Base-by-base conservation (phyloP, 768 basidiomycete genomes). In the Termitomyces sp. region DNA sequence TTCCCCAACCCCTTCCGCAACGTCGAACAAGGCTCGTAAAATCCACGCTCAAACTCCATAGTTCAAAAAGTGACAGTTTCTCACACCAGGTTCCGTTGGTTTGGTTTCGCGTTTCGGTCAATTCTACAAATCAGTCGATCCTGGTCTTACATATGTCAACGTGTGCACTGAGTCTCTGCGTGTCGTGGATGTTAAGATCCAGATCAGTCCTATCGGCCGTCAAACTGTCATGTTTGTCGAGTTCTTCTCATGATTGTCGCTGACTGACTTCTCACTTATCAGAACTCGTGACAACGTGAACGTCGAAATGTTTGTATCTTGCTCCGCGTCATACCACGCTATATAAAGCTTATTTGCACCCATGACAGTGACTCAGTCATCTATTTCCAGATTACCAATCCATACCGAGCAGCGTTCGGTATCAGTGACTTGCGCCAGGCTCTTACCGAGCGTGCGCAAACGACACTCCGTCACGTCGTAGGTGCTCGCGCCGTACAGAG, bases 121-220 rank as follows among this genome's bases (percentile, higher is more conserved):
- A 68, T 96, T 98, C 81, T 96, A 96, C 84, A 93, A 90, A 73
- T 87, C 92, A 8, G 93, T 95, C 64, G 93, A 96, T 68, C 95
- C 92, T 1, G 95, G 95, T 56, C 81, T 97, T 34, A 90, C 89
- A 51, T 84, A 93, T 64, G 87, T 97, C 71, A 97, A 98, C 69
- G 90, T 96, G 59, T 96, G 95, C 81, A 91, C 93, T 16, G 96
- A 98, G 71, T 81, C 82, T 1, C 80, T 98, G 43, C 84, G 86
- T 57, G 71, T 89, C 47, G 92, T 98, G 62, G 92, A 97, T 68
- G 95, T 98, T 72, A 96, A 95, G 73, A 96, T 98, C 62, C 95
- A 96, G 71, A 94, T 98, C 64, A 89, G 85, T 62, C 75, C 89
- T 25, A 93, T 95, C 65, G 92, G 92, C 50, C 78, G 86, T 53